Conservation (phyloP, 2,329 filamentous ascomycete genomes). For the Sporothrix brasiliensis region DNA sequence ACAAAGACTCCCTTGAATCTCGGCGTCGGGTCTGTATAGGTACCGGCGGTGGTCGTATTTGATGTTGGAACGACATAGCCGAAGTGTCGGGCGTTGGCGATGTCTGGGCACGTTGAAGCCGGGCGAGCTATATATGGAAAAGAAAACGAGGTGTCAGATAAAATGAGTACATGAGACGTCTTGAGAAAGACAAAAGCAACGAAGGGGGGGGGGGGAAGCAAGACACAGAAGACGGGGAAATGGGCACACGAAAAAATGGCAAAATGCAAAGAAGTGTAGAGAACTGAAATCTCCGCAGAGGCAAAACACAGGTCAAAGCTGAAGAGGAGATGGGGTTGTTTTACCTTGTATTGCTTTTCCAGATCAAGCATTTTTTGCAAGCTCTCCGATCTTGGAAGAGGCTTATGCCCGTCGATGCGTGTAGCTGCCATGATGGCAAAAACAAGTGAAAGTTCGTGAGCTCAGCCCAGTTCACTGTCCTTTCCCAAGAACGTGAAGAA, state of each 20-base stretch:
- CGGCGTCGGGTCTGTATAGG: conserved; percentile 39
- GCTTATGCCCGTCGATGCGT: conserved; percentile 22
- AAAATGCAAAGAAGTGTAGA: background rate
- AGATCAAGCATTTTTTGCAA: conserved; percentile 63
- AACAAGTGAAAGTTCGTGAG: conserved; percentile 22
- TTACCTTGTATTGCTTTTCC: conserved; percentile 62
- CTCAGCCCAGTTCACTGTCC: conserved; percentile 14
- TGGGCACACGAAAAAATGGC: background rate
- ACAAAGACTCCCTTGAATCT: conserved; percentile 34
- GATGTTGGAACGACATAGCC: conserved; percentile 29
- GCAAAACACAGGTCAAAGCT: background rate
- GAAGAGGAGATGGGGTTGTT: background rate
- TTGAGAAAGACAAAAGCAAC: conserved; percentile 24
- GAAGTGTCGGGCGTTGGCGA: conserved; percentile 25
- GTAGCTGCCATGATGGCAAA: conserved; percentile 33
- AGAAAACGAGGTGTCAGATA: conserved; percentile 32
- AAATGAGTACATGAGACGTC: conserved; percentile 27
- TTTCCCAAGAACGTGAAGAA: background rate
- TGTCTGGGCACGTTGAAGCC: conserved; percentile 34
- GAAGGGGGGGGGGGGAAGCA: conserved; percentile 29
- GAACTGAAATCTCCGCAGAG: background rate
- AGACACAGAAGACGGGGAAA: conserved; percentile 13
- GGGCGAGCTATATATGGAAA: conserved; percentile 39
- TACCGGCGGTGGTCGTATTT: conserved; percentile 31
- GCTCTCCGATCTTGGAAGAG: conserved; percentile 48